Base-by-base conservation (phyloP, 345 rosid genomes). In the Passiflora organensis region DNA sequence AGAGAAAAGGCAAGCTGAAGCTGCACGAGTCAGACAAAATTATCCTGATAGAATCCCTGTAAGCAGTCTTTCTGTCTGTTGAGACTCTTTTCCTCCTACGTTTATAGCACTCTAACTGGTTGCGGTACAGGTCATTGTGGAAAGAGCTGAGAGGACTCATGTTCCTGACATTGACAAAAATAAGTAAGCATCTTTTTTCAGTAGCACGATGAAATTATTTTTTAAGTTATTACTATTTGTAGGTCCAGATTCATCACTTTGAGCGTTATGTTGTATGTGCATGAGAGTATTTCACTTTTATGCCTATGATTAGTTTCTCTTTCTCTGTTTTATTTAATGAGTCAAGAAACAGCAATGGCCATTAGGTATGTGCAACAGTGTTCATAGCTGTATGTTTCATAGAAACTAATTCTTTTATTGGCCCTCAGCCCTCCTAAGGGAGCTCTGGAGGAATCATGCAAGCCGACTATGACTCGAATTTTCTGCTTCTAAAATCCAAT, bases 111-210 rank as follows among this genome's bases (percentile, higher is more conserved):
- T 56, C 39, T 51, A 3, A 64, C 43, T 9, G 10, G 43, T n/a
- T 32, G n/a, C 39, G 19, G 13, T 73, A 54, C 79, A 93, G 99
- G 89, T 93, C 48, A 93, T 93, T 55, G 94, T 93, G 52, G 99
- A 93, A 64, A 93, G 67, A 75, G 94, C 95, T 38, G 95, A 80
- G 53, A 85, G 79, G 65, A 80, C 84, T 64, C 94, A 93, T 72
- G 81, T 89, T 51, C 96, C 99, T 57, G 95, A 93, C 43, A 93
- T 93, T 68, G 96, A 89, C 68, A 93, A 93, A 77, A 89, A 89
- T 67, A 93, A 93, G 99, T 93, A 58, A 78, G 23, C 53, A 51
- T 48, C 34, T 47, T 15, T 49, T 8, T 14, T 60, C 6, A 18
- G n/a, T 28, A 28, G 8, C 5, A 28, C 34, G 8, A 28, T 28